phyloP scores from a whole-genome alignment of 106 monocot species.

The Cymbidium sinense region DNA sequence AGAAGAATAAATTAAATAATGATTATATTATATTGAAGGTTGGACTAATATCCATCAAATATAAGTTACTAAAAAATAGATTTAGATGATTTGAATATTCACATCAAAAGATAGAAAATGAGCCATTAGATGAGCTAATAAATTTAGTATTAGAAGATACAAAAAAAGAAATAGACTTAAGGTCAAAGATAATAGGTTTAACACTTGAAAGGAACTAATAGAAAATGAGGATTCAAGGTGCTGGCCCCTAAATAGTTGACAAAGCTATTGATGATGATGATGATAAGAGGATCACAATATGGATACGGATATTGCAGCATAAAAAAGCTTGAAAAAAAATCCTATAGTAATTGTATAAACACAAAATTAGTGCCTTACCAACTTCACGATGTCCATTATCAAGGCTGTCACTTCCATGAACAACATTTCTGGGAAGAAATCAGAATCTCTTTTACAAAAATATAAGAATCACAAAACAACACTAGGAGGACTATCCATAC shows the following conservation, averaged over 20 bases:
- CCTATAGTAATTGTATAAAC: background rate
- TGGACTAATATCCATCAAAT: no score
- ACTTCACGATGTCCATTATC: slow-evolving; percentile 91
- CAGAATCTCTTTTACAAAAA: background rate
- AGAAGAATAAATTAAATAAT: no score
- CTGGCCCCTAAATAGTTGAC: background rate
- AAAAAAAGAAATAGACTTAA: background rate
- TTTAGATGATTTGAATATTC: no score
- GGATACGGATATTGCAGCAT: background rate
- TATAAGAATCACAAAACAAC: background rate
- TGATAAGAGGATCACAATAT: background rate
- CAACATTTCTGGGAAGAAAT: slow-evolving; percentile 70
- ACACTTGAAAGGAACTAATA: background rate
- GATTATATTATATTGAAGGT: no score
- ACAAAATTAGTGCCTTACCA: slow-evolving; percentile 29
- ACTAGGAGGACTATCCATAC: background rate
- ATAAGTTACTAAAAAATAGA: no score
- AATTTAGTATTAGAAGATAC: background rate
- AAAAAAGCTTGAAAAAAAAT: background rate
- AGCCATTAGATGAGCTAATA: background rate
- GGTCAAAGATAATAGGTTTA: background rate
- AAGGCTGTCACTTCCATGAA: slow-evolving; percentile 99
- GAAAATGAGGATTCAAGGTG: background rate
- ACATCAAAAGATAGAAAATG: no score
- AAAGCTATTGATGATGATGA: background rate